Base-by-base conservation (phyloP, 495 filamentous ascomycete species). In the Aspergillus indologenus region DNA sequence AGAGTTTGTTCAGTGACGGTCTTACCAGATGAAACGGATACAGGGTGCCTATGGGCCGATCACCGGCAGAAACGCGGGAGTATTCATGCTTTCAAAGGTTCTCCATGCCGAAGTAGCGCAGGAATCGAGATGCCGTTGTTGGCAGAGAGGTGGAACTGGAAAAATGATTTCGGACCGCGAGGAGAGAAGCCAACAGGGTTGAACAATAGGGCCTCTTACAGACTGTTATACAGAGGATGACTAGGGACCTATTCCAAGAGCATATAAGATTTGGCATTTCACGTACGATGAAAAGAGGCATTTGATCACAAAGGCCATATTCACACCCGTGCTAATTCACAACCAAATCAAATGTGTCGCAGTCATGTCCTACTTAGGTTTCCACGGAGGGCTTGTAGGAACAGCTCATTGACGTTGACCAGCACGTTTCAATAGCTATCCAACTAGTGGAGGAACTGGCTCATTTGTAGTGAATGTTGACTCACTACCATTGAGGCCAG, bases 151-250 rank as follows among this genome's bases (percentile, higher is more conserved):
- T 20, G 44, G 24, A 11, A 14, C 22, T 18, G 44, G 52, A 21
- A 46, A 43, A 26, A 54, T 44, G 21, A 40, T 8, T 20, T 20
- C 24, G 57, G 42, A 24, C 21, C 44, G 24, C 46, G 53, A 56
- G 11, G 47, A 50, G 22, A n/a, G 23, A n/a, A 9, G 18, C 8
- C 45, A 50, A 29, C 24, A 31, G 55, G 51, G 56, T 11, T 46
- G 34, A n/a, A 52, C 18, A 49, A 48, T 49, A 61, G 66, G 63
- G 29, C 1, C 67, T 64, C 78, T 56, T 78, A 83, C 69, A 79
- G 59, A 83, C 73, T 53, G 88, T 92, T 61, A 92, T 83, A 59
- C 83, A 80, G 26, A 90, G 71, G 59, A 90, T 87, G 64, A 90
- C 81, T 56, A 79, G 69, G 68, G 85, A 88, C 85, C 86, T 83